phyloP scores from a whole-genome alignment of 2,329 filamentous ascomycete genomes.

The Penicillium sp. region DNA sequence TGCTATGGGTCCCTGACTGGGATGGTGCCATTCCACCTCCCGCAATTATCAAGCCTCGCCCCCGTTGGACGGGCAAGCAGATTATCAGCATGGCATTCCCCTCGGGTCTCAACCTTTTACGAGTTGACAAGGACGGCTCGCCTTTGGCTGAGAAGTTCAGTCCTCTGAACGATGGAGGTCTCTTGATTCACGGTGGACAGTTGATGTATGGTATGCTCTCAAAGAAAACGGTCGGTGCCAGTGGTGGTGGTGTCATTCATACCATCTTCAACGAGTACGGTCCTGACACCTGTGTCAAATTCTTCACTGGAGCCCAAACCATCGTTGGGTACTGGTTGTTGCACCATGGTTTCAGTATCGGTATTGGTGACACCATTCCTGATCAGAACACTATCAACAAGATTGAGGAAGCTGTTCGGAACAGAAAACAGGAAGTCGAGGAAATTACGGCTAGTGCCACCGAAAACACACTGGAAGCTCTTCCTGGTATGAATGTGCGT shows the following conservation, averaged over 20 bases:
- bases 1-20: conserved; percentile 98
- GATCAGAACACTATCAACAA: conserved; percentile 79
- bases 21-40: conserved; percentile 90
- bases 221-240: conserved; percentile 92
- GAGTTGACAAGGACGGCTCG: conserved; percentile 61
- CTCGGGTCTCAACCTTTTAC: conserved; percentile 73
- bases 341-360: conserved; percentile 95
- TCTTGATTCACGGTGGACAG: conserved; percentile 82
- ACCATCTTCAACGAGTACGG: conserved; percentile 96
- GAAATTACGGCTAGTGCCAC: conserved; percentile 74
- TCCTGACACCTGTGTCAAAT: conserved; percentile 78
- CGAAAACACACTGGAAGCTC: conserved; percentile 80
- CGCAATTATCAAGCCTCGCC: conserved; percentile 87
- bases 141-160: conserved; percentile 53
- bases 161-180: conserved; percentile 70
- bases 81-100: conserved; percentile 92
- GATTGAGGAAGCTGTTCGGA: conserved; percentile 77
- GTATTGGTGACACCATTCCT: conserved; percentile 96
- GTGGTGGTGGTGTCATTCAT: conserved; percentile 87
- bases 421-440: conserved; percentile 78
- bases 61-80: conserved; percentile 97
- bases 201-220: conserved; percentile 85
- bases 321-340: conserved; percentile 97
- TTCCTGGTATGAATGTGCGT: conserved; percentile 97
- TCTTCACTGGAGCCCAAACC: conserved; percentile 92